A percentile compares a stretch with the other conserved stretches of the same genome.
These are phyloP conservation scores for Agaricus blazei DNA, from an alignment of 768 basidiomycete species.

Conservation along the genomic window DNA sequence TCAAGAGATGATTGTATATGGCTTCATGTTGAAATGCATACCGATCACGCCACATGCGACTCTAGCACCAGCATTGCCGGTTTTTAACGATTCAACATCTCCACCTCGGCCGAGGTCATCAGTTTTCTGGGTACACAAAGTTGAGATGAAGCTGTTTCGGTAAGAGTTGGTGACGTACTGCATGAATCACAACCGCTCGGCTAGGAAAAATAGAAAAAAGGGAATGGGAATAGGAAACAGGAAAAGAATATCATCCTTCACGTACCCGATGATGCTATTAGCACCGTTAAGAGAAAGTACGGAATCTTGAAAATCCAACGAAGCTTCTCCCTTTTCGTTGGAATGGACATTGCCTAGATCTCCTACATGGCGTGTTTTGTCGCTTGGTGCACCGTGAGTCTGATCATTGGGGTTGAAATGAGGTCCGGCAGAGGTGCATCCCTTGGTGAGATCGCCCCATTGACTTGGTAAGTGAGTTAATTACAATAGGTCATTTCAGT, in stretches of 20 bases:
- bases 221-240: neutral
- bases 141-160: neutral
- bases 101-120: slow-evolving; percentile 77
- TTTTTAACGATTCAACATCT: slow-evolving; percentile 66
- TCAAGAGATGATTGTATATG: too few relatives aligned
- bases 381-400: slow-evolving; percentile 60
- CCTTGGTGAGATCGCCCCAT: slow-evolving; percentile 61
- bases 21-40: slow-evolving; percentile 14
- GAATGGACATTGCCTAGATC: slow-evolving; percentile 72
- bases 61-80: slow-evolving; percentile 73
- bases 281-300: slow-evolving; percentile 65
- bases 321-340: slow-evolving; percentile 52
- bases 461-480: slow-evolving; percentile 17
- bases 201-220: slow-evolving; percentile 22
- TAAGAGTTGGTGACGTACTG: slow-evolving; percentile 29
- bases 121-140: slow-evolving; percentile 40
- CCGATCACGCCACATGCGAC: slow-evolving; percentile 84
- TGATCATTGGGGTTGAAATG: slow-evolving; percentile 74
- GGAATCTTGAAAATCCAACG: slow-evolving; percentile 52
- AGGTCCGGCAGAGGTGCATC: slow-evolving; percentile 62
- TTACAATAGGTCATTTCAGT: neutral
- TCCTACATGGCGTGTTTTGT: slow-evolving; percentile 60
- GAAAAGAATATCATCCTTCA: neutral
- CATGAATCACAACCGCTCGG: slow-evolving; percentile 73
- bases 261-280: slow-evolving; percentile 62